Evolutionary conservation across 1,139 yeast genomes (phyloP).

Genomic region (Geotrichum australiense): DNA sequence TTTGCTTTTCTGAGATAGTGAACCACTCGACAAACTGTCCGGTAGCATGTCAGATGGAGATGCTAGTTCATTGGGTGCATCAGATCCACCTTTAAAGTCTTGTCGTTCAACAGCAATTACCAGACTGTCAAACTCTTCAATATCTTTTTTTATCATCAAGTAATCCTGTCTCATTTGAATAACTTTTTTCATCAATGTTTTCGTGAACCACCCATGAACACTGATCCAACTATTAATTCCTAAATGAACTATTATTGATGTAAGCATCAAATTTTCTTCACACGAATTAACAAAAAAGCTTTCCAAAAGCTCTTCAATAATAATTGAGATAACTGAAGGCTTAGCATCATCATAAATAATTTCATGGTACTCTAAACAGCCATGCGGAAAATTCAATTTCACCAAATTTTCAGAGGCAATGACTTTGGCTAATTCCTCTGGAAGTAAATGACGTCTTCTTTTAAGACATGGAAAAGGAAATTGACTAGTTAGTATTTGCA

Average conservation of each 20-base stretch:
- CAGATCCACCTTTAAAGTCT: background rate
- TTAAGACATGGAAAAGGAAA: slow-evolving; percentile 4
- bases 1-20: background rate
- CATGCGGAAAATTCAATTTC: slow-evolving; percentile 7
- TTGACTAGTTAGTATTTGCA: slow-evolving; percentile 4
- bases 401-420: background rate
- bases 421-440: slow-evolving; percentile 10
- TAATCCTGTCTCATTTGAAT: slow-evolving; percentile 4
- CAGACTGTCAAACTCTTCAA: slow-evolving; percentile 7
- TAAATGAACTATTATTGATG: slow-evolving; percentile 10
- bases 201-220: slow-evolving; percentile 14
- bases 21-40: too few species aligned
- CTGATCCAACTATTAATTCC: slow-evolving; percentile 15
- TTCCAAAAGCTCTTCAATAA: slow-evolving; percentile 4
- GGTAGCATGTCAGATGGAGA: background rate
- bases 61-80: slow-evolving; percentile 1
- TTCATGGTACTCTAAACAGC: background rate
- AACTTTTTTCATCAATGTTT: slow-evolving; percentile 4
- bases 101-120: background rate
- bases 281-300: slow-evolving; percentile 10
- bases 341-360: background rate
- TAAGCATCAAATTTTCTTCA: slow-evolving; percentile 12
- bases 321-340: background rate
- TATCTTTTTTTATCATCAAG: background rate
- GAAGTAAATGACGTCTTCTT: slow-evolving; percentile 1